Base-by-base conservation (phyloP, 129 eudicot genomes). In the Helianthus tuberosus region DNA sequence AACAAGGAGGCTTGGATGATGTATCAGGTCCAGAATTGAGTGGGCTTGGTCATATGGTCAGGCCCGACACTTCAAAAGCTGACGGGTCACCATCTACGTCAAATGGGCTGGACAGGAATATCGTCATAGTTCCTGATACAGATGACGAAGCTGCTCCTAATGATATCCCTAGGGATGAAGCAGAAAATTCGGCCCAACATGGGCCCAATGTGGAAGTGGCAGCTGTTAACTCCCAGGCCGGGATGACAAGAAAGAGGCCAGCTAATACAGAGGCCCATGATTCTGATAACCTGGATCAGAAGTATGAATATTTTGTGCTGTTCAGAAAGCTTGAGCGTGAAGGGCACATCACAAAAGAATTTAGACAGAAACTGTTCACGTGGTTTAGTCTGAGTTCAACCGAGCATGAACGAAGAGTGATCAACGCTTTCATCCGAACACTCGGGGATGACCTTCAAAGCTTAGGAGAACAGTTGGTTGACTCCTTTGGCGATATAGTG, bases 351-450 rank as follows among this genome's bases (percentile, higher is more conserved):
- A 80, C 73, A 54, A 79, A 77, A 79, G 96, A 92, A 15, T 92
- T 92, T 76, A 85, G 96, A 67, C 71, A 81, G 70, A 93, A 86
- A 38, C 60, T 93, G 75, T 79, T 93, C 32, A 93, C 96, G 5
- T 93, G 98, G 98, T 90, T 87, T 67, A 90, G 98, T 68, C 81
- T 93, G 75, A 78, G 92, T 66, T 93, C 96, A 41, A 93, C 88
- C 1, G 95, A 86, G 71, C 89, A 93, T 74, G 96, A 93, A 64
- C 86, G 96, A 2, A 85, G 90, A 64, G 98, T 93, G 72, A 92
- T 93, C 13, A 82, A 90, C 81, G 86, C 98, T 5, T 93, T 78
- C 49, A 88, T 93, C 46, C 95, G 75, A 47, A 83, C 92, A 7
- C 76, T 93, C 2, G 54, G 70, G n/a, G 92, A 93, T 60, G 98